These are phyloP conservation scores for Calonectria pseudoturangicola DNA, from an alignment of 2,329 filamentous ascomycete genomes.

Conservation along the genomic window DNA sequence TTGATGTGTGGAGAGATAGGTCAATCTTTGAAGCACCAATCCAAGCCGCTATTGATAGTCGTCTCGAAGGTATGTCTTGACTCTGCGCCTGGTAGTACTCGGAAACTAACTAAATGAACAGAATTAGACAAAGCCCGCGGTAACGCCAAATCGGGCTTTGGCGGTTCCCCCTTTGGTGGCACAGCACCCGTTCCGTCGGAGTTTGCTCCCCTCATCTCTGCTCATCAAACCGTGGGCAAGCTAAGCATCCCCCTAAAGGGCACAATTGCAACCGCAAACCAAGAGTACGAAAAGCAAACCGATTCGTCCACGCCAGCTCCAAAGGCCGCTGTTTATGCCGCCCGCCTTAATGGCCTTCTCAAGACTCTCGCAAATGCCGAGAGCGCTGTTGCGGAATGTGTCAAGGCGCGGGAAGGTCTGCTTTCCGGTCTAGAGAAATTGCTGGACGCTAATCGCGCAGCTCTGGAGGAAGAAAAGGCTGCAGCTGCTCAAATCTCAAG, in stretches of 20 bases:
- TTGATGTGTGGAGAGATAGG: slow-evolving; percentile 95
- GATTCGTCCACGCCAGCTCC: slow-evolving; percentile 81
- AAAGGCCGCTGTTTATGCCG: slow-evolving; percentile 92
- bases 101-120: slow-evolving; percentile 57
- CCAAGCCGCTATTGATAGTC: slow-evolving; percentile 85
- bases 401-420: slow-evolving; percentile 87
- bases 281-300: slow-evolving; percentile 89
- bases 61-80: slow-evolving; percentile 79
- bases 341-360: slow-evolving; percentile 90
- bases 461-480: slow-evolving; percentile 81
- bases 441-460: slow-evolving; percentile 82
- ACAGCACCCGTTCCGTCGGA: slow-evolving; percentile 81
- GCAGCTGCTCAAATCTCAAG: slow-evolving; percentile 77
- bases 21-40: slow-evolving; percentile 88
- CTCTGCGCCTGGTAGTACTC: not conserved
- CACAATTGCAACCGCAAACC: slow-evolving; percentile 81
- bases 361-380: slow-evolving; percentile 93
- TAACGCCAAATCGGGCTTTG: slow-evolving; percentile 69
- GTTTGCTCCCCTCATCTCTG: slow-evolving; percentile 82
- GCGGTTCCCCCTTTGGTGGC: slow-evolving; percentile 76
- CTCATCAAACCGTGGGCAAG: slow-evolving; percentile 85
- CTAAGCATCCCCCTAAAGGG: slow-evolving; percentile 80
- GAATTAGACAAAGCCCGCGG: slow-evolving; percentile 78
- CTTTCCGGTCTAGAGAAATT: slow-evolving; percentile 89
- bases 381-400: slow-evolving; percentile 89